Evolutionary conservation across 768 basidiomycete species (phyloP).

Genomic region (Lentinula lateritia): DNA sequence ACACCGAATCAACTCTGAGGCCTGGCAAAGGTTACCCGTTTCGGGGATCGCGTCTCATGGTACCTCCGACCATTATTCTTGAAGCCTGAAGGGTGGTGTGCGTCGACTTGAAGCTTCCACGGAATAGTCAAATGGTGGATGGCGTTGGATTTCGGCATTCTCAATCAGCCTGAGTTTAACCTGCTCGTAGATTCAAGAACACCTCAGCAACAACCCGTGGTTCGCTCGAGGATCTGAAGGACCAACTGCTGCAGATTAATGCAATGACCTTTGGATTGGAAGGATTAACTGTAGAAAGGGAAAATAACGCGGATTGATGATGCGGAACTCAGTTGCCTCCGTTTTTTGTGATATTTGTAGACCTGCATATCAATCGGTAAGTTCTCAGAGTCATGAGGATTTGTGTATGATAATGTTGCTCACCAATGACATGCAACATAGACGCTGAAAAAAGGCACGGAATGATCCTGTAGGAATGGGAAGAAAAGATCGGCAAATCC

Average conservation of each 20-base stretch:
- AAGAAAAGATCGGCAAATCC: too few relatives aligned
- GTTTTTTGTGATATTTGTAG: not conserved
- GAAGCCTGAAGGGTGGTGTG: not conserved
- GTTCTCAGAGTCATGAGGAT: not conserved
- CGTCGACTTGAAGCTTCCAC: not conserved
- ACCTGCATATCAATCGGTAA: not conserved
- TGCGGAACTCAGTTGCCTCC: constrained; percentile 20
- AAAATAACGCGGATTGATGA: not conserved
- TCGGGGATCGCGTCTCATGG: not conserved
- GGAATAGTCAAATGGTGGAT: not conserved
- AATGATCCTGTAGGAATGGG: too few relatives aligned
- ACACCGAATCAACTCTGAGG: constrained; percentile 36
- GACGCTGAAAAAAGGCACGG: not conserved
- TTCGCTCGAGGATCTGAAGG: constrained; percentile 3
- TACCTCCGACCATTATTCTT: not conserved
- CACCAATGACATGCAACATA: not conserved
- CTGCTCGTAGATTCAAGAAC: not conserved
- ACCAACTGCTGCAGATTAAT: constrained; percentile 1
- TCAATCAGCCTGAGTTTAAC: constrained; percentile 14
- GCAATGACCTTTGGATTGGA: not conserved
- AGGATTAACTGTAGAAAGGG: not conserved
- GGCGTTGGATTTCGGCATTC: not conserved
- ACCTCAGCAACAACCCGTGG: constrained; percentile 4
- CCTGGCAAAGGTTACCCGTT: constrained; percentile 14
- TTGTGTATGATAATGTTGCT: not conserved